Base-by-base conservation (phyloP, 805 yeast genomes). In the Candida caryicola region DNA sequence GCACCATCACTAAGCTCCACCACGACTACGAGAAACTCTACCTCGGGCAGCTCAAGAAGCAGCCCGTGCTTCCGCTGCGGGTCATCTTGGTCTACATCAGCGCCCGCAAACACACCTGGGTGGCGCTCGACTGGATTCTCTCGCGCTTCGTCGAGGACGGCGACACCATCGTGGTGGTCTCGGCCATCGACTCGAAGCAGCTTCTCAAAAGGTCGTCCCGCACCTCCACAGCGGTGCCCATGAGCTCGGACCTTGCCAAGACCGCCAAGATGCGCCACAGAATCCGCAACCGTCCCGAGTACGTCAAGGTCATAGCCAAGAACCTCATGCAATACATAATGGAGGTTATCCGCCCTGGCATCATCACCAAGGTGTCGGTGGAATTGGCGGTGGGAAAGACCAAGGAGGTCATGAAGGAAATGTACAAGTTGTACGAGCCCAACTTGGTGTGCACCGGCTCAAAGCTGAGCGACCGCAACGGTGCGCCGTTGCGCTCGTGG, bases 61-160 rank as follows among this genome's bases (percentile, higher is more conserved):
- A 46, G 12, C 74, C 77, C 0, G 66, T 71, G 0, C 56, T 78
- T 31, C 79, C 79, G 0, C 64, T 67, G 27, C 66, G 89, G 50
- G 72, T 73, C 1, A 66, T 84, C 4, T 52, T 85, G 54, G 79
- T 82, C 19, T 83, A 83, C 52, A 66, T 85, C 21, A 71, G 81
- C 47, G 95, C 88, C 2, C 64, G 91, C 42, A 71, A 66, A 39
- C 91, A 85, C 62, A 82, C 93, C 0, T 85, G 95, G 95, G 87
- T 83, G 8, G 80, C 88, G 1, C 58, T 85, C 18, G 95, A 85
- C 56, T 85, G 85, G 81, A 64, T 77, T 5, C 59, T 84, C 37
- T 68, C 67, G 33, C 62, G 69, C 29, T 60, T 82, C 9, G 58
- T 82, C 3, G 78, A 75, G 47, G 66, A 79, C 48, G 86, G 88